Base-by-base conservation (phyloP, 768 basidiomycete species). In the Cystobasidium ongulense region DNA sequence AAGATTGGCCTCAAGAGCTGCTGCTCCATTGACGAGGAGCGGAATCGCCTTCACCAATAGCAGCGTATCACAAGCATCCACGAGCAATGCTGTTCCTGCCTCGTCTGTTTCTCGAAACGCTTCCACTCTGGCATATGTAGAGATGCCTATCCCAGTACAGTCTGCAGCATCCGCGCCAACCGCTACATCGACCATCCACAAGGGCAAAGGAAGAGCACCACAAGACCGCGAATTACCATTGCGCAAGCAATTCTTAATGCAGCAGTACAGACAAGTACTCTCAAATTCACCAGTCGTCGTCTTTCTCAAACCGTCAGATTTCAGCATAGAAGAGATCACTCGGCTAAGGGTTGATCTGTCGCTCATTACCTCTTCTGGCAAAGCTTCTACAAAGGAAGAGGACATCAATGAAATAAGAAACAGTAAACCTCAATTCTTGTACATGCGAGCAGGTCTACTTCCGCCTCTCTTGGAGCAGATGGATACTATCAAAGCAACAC, bases 201-300 rank as follows among this genome's bases (percentile, higher is more conserved):
- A 36, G 41, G 33, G 50, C 46, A 74, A 74, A 53, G 46, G 63
- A 15, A 4, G 46, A 13, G 27, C 63, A 33, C 41, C 66, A 52
- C n/a, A 23, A 3, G 18, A 54, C 38, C 53, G 74, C 29, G 63
- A 41, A 59, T 43, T 62, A 39, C 59, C 74, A 1, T 18, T 53
- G 17, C 68, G 67, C 38, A 75, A 75, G 46, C 36, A 57, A 17
- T 59, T 62, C 27, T 59, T 75, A 17, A 27, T 75, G 29, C 29
- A 50, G n/a, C 52, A 72, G n/a, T 75, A 75, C 31, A 75, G 23
- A 36, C 25, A 70, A 25, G 46, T 75, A 31, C 35, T 75, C 1
- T 33, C 31, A 10, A 15, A 17, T 13, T 50, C 62, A 1, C 62
- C 33, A 7, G 29, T 75, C 54, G 36, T 75, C 59, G 21, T 75